Percentiles rank a stretch among this genome's conserved stretches.
phyloP scores from a whole-genome alignment of 176 grass and related monocot genomes.

The Tuctoria greenei region DNA sequence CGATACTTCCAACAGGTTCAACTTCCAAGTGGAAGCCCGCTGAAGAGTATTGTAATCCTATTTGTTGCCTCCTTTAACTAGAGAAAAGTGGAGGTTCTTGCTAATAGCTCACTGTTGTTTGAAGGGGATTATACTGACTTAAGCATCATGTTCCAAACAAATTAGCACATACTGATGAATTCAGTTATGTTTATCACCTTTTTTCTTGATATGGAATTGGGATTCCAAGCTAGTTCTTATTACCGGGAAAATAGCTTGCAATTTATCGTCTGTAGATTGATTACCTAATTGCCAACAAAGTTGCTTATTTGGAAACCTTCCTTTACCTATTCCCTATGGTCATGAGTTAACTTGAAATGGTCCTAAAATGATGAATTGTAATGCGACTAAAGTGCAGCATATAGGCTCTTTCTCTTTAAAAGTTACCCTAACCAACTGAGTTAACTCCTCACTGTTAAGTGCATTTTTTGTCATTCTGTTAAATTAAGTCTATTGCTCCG shows the following conservation, averaged over 20 bases:
- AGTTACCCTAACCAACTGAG: background rate
- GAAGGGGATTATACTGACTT: slow-evolving; percentile 44
- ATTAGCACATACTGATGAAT: slow-evolving; percentile 71
- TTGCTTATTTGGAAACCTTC: background rate
- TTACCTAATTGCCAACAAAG: slow-evolving; percentile 7
- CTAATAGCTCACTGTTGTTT: slow-evolving; percentile 49
- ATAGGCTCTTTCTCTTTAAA: background rate
- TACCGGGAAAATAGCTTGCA: background rate
- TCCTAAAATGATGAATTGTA: background rate
- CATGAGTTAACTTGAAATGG: background rate
- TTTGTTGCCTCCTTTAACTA: slow-evolving; percentile 70
- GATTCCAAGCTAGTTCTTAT: slow-evolving; percentile 3
- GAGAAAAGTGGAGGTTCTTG: slow-evolving; percentile 52
- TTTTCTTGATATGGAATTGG: background rate
- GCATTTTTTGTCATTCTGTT: background rate
- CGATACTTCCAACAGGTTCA: too few species aligned
- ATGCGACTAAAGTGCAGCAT: background rate
- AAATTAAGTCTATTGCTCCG: background rate
- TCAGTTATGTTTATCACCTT: slow-evolving; percentile 50
- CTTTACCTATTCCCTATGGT: background rate
- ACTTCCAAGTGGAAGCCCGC: slow-evolving; percentile 80
- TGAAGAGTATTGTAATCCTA: slow-evolving; percentile 70
- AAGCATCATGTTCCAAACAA: slow-evolving; percentile 31
- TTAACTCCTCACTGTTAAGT: background rate
- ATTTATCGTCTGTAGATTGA: background rate